These are phyloP conservation scores for Colletotrichum abscissum DNA, from an alignment of 2,329 filamentous ascomycete species.

Conservation along the genomic window DNA sequence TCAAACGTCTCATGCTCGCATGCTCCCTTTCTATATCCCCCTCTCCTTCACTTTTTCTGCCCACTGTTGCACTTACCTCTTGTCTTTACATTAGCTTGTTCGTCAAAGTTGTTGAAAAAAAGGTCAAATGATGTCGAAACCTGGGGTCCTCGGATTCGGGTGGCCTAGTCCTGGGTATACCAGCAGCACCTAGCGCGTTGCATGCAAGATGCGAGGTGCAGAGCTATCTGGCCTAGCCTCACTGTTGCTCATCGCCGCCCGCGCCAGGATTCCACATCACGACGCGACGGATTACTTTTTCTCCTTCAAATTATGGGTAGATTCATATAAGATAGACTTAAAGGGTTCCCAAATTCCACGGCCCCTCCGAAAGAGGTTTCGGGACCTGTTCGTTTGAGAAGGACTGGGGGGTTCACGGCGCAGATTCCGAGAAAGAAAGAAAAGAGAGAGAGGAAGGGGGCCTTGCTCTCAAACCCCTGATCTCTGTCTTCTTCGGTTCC, in stretches of 20 bases:
- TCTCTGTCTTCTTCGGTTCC: neutral
- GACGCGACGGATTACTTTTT: neutral
- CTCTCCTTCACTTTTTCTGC: neutral
- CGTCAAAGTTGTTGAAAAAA: neutral
- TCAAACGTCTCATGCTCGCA: constrained; percentile 28
- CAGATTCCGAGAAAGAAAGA: constrained; percentile 4
- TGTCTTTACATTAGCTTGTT: neutral
- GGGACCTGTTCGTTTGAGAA: constrained; percentile 19
- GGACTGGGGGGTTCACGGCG: constrained; percentile 6
- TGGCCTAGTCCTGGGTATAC: no score
- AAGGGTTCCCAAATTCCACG: no score
- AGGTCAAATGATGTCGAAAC: no score
- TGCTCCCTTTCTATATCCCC: neutral
- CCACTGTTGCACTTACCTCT: neutral
- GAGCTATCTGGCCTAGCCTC: neutral
- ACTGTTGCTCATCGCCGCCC: neutral
- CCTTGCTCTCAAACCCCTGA: neutral
- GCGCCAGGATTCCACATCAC: neutral
- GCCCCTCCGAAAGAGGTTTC: constrained; percentile 2
- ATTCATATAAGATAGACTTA: no score
- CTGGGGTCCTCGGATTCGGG: neutral
- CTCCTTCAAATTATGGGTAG: no score
- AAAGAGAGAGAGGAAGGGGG: neutral
- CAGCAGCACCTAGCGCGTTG: neutral
- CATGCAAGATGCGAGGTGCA: neutral